Evolutionary conservation across 73 alveolate genomes (phyloP), one percentile per base, ranked within the genome.

Genomic region (Paramecium tetraurelia): DNA sequence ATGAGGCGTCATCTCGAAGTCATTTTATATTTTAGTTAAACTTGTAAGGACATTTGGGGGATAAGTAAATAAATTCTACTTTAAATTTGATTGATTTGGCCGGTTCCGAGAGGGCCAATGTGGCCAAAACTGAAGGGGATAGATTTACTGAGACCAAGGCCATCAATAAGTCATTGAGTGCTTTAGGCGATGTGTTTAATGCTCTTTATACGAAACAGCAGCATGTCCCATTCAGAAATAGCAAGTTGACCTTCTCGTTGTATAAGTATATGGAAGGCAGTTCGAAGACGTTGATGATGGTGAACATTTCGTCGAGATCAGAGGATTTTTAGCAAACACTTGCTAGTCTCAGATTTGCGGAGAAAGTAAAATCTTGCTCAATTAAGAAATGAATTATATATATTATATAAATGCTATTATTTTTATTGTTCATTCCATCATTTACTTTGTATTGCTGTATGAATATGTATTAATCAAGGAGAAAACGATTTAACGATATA

Each of bases 211-310:
- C 97, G 38, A 96, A 97, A 58, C 95, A 96, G 4, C 27, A 86
- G 43, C 93, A 95, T 86, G 93, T 96, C 0, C 99, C 99, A 14
- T 97, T 93, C 86, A 94, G 99, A 92, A 95, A 95, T 85, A 95
- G 97, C 21, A 96, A 94, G 72, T 93, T 97, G 3, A 97, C 99
- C n/a, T 93, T 89, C 35, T 58, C 93, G 8, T 86, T 98, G 89
- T 96, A 95, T 40, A 99, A 97, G 75, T 95, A 97, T 38, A 72
- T 98, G 76, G 99, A 99, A 68, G 99, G 99, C 21, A 97, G 95
- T 89, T 98, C 99, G 0, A 98, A 98, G 92, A 98, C 99, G 6
- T 93, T 98, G 20, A 97, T 98, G 99, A 94, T 98, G 92, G 99
- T 97, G 18, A 98, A 98, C 22, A 93, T 98, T 18, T 95, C 99